Conservation (phyloP, 495 filamentous ascomycete species). For the Penicillium angulare region DNA sequence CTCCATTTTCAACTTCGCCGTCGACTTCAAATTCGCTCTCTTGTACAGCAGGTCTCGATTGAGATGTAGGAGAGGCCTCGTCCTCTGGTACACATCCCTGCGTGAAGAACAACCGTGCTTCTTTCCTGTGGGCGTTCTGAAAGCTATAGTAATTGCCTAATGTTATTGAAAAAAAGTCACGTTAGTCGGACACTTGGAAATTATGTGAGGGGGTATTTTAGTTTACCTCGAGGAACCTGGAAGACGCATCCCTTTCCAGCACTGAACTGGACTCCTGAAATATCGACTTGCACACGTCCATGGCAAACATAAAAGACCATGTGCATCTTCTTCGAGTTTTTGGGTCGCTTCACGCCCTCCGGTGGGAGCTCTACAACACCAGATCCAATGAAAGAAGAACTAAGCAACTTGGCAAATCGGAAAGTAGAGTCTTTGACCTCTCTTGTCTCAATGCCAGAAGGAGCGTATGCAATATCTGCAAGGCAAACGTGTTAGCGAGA, state of each 20-base stretch:
- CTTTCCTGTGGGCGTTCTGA: conserved; percentile 62
- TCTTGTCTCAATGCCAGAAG: conserved; percentile 67
- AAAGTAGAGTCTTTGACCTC: conserved; percentile 75
- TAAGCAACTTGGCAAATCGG: conserved; percentile 82
- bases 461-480: conserved; percentile 72
- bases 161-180: neutral
- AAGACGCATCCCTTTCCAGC: conserved; percentile 85
- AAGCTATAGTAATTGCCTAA: conserved; percentile 85
- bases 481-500: conserved; percentile 12
- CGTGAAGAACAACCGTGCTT: conserved; percentile 80
- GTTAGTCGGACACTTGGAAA: neutral
- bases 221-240: conserved; percentile 90
- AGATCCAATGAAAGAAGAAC: conserved; percentile 77
- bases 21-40: conserved; percentile 31
- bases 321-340: conserved; percentile 91
- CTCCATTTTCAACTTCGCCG: conserved; percentile 6
- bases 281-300: conserved; percentile 75
- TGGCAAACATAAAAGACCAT: conserved; percentile 88
- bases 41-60: conserved; percentile 23
- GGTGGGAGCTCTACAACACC: conserved; percentile 87
- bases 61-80: conserved; percentile 24
- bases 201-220: neutral
- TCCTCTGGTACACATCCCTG: conserved; percentile 64
- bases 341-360: conserved; percentile 75
- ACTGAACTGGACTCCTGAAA: conserved; percentile 70